Conservation (phyloP, 163 green algal genomes). For the Chloromonas sp. region DNA sequence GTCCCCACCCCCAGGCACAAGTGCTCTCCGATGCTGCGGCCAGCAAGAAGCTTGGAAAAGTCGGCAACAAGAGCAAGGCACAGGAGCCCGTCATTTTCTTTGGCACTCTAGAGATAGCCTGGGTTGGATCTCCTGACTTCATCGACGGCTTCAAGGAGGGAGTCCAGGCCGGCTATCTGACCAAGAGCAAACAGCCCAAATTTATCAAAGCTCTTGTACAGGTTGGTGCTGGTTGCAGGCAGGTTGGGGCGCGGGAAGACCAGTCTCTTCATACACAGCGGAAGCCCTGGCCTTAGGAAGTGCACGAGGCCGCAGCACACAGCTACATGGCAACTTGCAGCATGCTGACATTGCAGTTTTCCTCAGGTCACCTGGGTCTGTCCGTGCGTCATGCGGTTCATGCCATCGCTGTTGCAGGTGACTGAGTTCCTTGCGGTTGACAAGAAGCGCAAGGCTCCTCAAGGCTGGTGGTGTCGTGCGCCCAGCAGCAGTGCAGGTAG, state of each 20-base stretch:
- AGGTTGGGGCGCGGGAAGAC: too few species aligned
- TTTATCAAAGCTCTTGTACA: slow-evolving; percentile 35
- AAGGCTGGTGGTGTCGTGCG: slow-evolving; percentile 44
- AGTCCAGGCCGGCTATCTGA: slow-evolving; percentile 33
- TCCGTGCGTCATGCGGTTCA: too few species aligned
- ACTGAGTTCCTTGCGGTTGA: slow-evolving; percentile 35
- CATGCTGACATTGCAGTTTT: too few species aligned
- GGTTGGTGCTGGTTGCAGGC: neutral
- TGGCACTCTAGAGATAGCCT: slow-evolving; percentile 64
- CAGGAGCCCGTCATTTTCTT: slow-evolving; percentile 74
- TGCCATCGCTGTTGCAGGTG: slow-evolving; percentile 24
- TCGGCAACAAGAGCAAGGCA: slow-evolving; percentile 19
- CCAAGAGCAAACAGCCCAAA: slow-evolving; percentile 45
- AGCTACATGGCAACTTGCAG: too few species aligned
- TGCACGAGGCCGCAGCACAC: too few species aligned
- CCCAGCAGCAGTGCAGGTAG: slow-evolving; percentile 10
- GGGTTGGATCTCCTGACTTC: slow-evolving; percentile 43
- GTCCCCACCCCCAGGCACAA: slow-evolving; percentile 51
- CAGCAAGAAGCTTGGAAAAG: slow-evolving; percentile 25
- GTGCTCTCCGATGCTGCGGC: slow-evolving; percentile 47
- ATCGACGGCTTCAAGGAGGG: slow-evolving; percentile 47
- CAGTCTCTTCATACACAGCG: too few species aligned
- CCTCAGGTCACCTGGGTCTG: too few species aligned
- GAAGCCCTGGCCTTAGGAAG: too few species aligned
- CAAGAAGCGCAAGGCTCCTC: slow-evolving; percentile 35